Evolutionary conservation across 371 early-diverging fungal species (phyloP), one percentile per base, ranked within the genome.

Genomic region (Mortierella sp.): DNA sequence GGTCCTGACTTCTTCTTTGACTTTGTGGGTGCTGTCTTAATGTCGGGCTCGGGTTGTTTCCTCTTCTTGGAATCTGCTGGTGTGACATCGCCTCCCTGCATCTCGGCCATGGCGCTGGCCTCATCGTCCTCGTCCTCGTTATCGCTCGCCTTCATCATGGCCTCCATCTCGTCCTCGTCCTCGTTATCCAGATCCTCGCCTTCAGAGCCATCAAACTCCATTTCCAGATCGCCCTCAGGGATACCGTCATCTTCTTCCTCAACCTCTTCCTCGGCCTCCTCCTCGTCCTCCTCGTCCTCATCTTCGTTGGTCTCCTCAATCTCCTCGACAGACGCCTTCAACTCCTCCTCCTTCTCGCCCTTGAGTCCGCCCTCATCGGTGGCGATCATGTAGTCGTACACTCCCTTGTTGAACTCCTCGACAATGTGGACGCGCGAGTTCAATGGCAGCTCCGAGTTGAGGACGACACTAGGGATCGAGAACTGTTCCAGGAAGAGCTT

Each of bases 401-500:
- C 93, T n/a, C 99, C 99, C 56, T 96, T 93, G 89, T 99, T 99
- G 88, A 98, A 98, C 86, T 99, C 98, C 79, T 98, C 95, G 21
- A 99, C 97, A 79, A 98, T 97, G 84, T 99, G 98, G 83, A 83
- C 77, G 79, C 88, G 89, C 75, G 97, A 97, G 77, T 97, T 97
- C 80, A 97, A 84, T 2, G 99, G 99, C 77, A 99, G 84, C 89
- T 97, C 98, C 46, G 97, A 95, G 89, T 99, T 98, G 68, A 99
- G 90, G 11, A 98, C 96, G 71, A 98, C 97, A 38, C 95, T 91
- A 74, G 91, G 93, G 81, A 99, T 96, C 6, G 96, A 95, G 84
- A 99, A 99, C 87, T 98, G 97, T 88, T 99, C 99, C 87, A 99
- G 84, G 83, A 98, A 99, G 73, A 99, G 90, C 84, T 97, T 97